Evolutionary conservation across 495 filamentous ascomycete genomes (phyloP).

Genomic region (Trichocladium uniseriatum): DNA sequence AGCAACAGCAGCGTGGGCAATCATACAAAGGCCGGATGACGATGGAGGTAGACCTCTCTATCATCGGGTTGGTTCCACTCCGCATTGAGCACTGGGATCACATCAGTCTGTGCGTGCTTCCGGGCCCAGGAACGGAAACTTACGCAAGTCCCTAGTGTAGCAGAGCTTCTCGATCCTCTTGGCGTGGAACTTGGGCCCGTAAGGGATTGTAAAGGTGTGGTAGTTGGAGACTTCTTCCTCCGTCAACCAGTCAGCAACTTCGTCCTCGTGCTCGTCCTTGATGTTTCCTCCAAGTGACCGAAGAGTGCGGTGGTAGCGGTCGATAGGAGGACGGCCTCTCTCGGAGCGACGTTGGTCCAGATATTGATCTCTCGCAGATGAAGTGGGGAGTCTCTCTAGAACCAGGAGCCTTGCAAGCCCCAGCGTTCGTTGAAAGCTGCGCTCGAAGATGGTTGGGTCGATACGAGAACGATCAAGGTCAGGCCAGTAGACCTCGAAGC

Average conservation of each 20-base stretch:
- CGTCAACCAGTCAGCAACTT: constrained; percentile 72
- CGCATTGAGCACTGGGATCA: constrained; percentile 55
- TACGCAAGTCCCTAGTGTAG: constrained; percentile 62
- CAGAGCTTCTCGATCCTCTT: constrained; percentile 68
- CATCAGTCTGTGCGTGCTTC: constrained; percentile 3
- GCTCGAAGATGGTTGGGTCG: constrained; percentile 77
- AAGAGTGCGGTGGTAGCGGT: constrained; percentile 20
- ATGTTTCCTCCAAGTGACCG: constrained; percentile 47
- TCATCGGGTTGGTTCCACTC: constrained; percentile 73
- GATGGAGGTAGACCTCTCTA: constrained; percentile 62
- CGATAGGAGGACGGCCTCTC: constrained; percentile 49
- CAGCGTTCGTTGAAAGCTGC: constrained; percentile 61
- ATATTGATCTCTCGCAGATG: constrained; percentile 56
- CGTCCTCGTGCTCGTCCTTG: constrained; percentile 62
- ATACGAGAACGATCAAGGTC: constrained; percentile 60
- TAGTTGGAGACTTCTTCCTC: constrained; percentile 67
- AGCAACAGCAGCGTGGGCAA: not conserved
- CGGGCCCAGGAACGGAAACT: constrained; percentile 3
- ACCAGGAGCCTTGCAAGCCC: constrained; percentile 73
- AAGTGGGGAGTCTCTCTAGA: constrained; percentile 64
- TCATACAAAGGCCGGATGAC: constrained; percentile 60
- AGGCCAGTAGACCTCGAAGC: constrained; percentile 74
- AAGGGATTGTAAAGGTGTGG: constrained; percentile 69
- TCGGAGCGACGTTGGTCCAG: constrained; percentile 55
- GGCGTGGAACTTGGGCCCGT: constrained; percentile 59